Conservation (phyloP, 108 stramenopile species). For the Aureococcus anophagefferens region DNA sequence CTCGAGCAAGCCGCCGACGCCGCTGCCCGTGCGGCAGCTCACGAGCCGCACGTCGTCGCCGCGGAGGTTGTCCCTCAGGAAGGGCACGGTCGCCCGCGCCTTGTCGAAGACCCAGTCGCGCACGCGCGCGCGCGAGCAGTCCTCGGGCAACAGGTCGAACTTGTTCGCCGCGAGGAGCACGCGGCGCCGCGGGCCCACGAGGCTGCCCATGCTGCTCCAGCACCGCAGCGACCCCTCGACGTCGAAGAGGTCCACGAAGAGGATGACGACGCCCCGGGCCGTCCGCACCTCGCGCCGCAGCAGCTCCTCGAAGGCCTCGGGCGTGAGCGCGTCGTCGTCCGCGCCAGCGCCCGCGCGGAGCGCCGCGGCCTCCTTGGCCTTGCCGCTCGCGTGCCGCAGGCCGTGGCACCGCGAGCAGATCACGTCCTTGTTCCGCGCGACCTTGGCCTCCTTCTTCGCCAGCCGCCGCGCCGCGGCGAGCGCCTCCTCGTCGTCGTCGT, state of each 20-base stretch:
- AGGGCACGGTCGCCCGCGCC: not conserved
- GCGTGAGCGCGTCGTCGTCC: not conserved
- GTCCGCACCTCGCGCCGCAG: not conserved
- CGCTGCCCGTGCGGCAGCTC: not conserved
- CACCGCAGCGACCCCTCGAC: not conserved
- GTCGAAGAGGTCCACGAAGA: not conserved
- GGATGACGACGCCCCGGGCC: not conserved
- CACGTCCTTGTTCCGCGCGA: no score
- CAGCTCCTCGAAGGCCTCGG: not conserved
- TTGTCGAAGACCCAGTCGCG: not conserved
- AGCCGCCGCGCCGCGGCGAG: not conserved
- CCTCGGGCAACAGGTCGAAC: conserved; percentile 1
- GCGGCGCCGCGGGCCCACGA: not conserved
- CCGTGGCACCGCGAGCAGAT: not conserved
- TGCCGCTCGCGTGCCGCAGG: not conserved
- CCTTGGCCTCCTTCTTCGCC: no score
- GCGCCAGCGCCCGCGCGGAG: not conserved
- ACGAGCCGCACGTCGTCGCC: not conserved
- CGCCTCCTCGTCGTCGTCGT: not conserved
- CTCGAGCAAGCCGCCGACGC: not conserved
- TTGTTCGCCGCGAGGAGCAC: conserved; percentile 1
- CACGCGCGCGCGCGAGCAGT: not conserved
- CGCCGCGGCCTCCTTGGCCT: not conserved
- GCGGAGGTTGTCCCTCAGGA: not conserved
- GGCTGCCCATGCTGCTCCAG: not conserved